Conservation (phyloP, 2,329 filamentous ascomycete species). For the Pseudonectria foliicola region DNA sequence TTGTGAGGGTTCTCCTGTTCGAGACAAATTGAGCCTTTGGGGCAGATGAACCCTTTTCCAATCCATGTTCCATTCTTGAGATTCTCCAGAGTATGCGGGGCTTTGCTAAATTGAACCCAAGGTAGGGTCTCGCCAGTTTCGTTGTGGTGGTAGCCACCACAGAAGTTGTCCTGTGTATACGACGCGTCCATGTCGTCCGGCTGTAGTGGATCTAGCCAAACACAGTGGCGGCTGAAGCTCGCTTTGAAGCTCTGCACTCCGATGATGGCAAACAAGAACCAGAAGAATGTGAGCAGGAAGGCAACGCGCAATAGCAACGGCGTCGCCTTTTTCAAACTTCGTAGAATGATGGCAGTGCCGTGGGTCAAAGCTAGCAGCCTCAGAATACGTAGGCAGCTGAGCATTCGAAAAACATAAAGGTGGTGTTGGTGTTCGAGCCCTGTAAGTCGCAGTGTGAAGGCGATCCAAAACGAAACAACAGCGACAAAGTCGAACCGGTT, state of each 20-base stretch:
- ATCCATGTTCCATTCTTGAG: conserved; percentile 42
- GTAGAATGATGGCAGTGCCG: conserved; percentile 88
- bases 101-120: conserved; percentile 52
- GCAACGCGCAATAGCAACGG: conserved; percentile 87
- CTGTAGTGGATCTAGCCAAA: conserved; percentile 63
- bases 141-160: conserved; percentile 71
- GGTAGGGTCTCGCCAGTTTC: conserved; percentile 50
- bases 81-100: conserved; percentile 33
- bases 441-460: conserved; percentile 65
- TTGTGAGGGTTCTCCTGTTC: conserved; percentile 74
- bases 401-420: conserved; percentile 89
- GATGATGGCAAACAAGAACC: conserved; percentile 93
- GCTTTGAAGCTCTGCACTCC: conserved; percentile 95
- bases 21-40: conserved; percentile 73
- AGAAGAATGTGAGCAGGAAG: conserved; percentile 94
- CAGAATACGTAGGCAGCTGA: conserved; percentile 89
- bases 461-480: conserved; percentile 91
- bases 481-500: conserved; percentile 93
- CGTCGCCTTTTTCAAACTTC: conserved; percentile 91
- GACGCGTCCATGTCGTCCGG: conserved; percentile 46
- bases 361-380: conserved; percentile 86
- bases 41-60: conserved; percentile 84
- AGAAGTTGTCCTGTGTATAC: conserved; percentile 67
- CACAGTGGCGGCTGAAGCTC: conserved; percentile 68
- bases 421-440: conserved; percentile 63